Conservation (phyloP, 2,329 filamentous ascomycete species). For the Monilinia laxa region DNA sequence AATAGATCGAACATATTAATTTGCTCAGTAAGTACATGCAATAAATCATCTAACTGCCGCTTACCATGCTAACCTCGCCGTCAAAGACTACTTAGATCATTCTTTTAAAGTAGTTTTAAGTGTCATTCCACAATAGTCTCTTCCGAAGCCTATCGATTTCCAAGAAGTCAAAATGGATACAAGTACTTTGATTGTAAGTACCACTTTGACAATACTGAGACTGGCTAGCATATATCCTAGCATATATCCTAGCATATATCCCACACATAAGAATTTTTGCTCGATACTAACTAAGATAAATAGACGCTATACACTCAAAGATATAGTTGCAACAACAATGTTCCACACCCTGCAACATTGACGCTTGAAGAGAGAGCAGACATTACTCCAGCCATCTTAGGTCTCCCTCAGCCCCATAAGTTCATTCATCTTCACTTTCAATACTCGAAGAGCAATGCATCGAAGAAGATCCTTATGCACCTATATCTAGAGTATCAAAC, state of each 20-base stretch:
- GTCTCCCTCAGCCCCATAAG: not conserved
- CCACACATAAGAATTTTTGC: no score
- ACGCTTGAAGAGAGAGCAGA: not conserved
- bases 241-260: not conserved
- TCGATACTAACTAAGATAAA: not conserved
- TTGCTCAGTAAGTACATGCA: not conserved
- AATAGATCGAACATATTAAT: not conserved
- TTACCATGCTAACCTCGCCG: not conserved
- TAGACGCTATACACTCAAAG: not conserved
- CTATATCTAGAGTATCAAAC: not conserved
- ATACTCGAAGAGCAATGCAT: accelerated
- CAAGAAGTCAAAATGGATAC: not conserved
- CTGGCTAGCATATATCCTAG: not conserved
- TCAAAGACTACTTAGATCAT: not conserved
- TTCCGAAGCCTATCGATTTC: not conserved
- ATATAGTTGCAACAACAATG: not conserved
- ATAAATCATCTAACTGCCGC: not conserved
- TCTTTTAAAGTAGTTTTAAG: no score
- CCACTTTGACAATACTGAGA: not conserved
- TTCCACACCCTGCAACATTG: not conserved
- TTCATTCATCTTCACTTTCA: not conserved
- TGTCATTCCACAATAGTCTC: not conserved
- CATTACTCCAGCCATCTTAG: not conserved
- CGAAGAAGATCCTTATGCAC: constrained; percentile 9
- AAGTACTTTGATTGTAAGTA: not conserved